Conservation (phyloP, 352 stramenopile genomes). For the Globisporangium parvum region DNA sequence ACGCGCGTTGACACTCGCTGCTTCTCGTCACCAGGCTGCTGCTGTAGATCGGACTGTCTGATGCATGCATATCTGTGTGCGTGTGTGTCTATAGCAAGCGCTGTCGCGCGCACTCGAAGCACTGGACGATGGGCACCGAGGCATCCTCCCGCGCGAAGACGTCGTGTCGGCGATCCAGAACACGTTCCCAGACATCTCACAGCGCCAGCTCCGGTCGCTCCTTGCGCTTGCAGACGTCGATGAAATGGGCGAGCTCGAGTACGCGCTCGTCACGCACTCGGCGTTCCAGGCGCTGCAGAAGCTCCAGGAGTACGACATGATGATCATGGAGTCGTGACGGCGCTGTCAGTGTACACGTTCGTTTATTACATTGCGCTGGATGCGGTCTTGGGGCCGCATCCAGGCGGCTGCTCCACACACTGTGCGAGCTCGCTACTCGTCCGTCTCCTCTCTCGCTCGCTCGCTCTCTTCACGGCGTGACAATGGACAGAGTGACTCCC, state of each 20-base stretch:
- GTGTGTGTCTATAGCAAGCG: constrained; percentile 29
- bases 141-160: constrained; percentile 47
- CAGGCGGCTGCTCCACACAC: too few species aligned
- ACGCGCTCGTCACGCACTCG: constrained; percentile 57
- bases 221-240: constrained; percentile 57
- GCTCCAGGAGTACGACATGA: constrained; percentile 81
- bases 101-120: constrained; percentile 57
- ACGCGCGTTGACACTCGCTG: background rate
- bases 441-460: constrained; percentile 22
- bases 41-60: background rate
- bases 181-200: constrained; percentile 53
- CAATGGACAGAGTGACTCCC: background rate
- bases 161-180: constrained; percentile 52
- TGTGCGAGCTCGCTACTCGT: constrained; percentile 5
- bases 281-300: constrained; percentile 74
- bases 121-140: constrained; percentile 53
- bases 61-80: background rate
- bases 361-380: too few species aligned
- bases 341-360: background rate
- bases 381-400: background rate
- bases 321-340: constrained; percentile 55
- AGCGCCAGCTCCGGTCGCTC: constrained; percentile 56
- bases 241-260: constrained; percentile 70
- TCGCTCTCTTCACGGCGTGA: background rate
- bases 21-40: too few species aligned